Conservation (phyloP, 2,329 filamentous ascomycete genomes). For the Neonectria coccinea region DNA sequence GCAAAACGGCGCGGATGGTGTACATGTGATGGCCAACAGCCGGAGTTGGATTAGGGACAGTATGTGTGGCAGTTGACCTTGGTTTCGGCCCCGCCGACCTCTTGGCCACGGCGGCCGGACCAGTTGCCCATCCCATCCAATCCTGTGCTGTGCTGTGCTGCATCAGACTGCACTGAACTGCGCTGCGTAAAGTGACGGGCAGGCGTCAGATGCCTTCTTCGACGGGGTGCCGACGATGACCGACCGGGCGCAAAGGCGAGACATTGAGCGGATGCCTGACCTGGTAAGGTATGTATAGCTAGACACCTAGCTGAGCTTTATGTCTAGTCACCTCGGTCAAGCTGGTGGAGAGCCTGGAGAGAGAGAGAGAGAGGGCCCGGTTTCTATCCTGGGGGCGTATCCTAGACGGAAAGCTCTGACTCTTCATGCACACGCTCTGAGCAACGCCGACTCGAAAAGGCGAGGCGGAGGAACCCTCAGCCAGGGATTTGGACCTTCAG, state of each 20-base stretch:
- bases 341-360: constrained; percentile 3
- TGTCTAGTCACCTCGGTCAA: neutral
- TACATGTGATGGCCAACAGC: constrained; percentile 46
- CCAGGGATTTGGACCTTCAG: constrained; percentile 22
- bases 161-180: neutral
- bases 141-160: constrained; percentile 1
- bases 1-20: constrained; percentile 35
- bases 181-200: constrained; percentile 1
- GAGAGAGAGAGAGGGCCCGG: too few relatives aligned
- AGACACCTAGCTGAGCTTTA: neutral
- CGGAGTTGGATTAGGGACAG: constrained; percentile 46
- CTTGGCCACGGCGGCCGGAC: constrained; percentile 22
- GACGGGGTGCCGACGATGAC: constrained; percentile 7
- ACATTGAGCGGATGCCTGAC: constrained; percentile 10
- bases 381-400: neutral
- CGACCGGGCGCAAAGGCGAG: constrained; percentile 9
- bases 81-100: constrained; percentile 45
- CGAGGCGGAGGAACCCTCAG: constrained; percentile 40
- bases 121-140: constrained; percentile 20
- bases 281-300: neutral
- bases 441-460: constrained; percentile 2
- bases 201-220: constrained; percentile 18
- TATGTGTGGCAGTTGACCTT: constrained; percentile 48
- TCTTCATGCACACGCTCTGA: constrained; percentile 15
- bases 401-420: neutral